A percentile compares a stretch with the other conserved stretches of the same genome.
Evolutionary conservation across 129 eudicot genomes (phyloP).

Genomic region (Deinandra increscens): DNA sequence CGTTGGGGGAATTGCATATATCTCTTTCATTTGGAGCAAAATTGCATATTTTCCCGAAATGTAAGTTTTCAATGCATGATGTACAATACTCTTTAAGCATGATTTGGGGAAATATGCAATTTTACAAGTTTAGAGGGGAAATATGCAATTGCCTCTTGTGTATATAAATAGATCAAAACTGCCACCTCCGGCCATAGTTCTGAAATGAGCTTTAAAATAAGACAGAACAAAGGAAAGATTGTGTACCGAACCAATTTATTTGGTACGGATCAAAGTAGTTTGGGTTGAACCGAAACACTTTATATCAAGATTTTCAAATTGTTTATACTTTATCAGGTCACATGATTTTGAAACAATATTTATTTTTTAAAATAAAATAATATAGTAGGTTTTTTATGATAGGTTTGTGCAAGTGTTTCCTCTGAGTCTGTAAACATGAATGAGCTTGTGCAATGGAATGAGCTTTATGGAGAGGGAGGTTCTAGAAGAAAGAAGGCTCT

Average conservation of each 20-base stretch:
- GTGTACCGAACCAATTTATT: not conserved
- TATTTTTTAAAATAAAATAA: not conserved
- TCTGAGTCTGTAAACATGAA: constrained; percentile 74
- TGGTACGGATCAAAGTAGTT: not conserved
- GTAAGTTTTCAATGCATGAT: too few species aligned
- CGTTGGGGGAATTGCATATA: too few species aligned
- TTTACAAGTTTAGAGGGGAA: too few species aligned
- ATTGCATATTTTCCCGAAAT: too few species aligned
- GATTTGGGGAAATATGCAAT: too few species aligned
- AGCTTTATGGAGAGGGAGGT: constrained; percentile 81
- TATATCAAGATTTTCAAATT: not conserved
- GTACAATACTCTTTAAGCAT: too few species aligned
- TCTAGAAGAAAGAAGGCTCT: constrained; percentile 72
- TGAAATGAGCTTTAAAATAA: not conserved
- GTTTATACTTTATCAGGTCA: not conserved
- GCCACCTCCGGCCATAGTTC: not conserved
- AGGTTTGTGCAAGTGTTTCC: constrained; percentile 90
- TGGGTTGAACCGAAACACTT: not conserved
- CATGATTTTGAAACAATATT: too few species aligned
- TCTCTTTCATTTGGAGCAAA: too few species aligned
- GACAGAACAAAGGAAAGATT: not conserved
- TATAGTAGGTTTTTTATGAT: not conserved
- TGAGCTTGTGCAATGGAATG: constrained; percentile 82
- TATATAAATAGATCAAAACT: not conserved
- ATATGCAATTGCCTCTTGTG: too few species aligned